These are phyloP conservation scores for carrot (Daucus carota) DNA, from an alignment of 129 eudicot genomes.

Conservation along the genomic window DH1_v3.0 NC_030385.2:7190501-7191000, in stretches of 20 bases:
- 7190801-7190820: constrained; percentile 99
- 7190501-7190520: constrained; percentile 99
- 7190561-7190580: constrained; percentile 94
- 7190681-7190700: constrained; percentile 73
- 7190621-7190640: constrained; percentile 99
- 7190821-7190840: constrained; percentile 97
- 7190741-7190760: not conserved
- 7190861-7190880: constrained; percentile 99
- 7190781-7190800: constrained; percentile 86
- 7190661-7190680: constrained; percentile 95
- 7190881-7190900: constrained; percentile 89
- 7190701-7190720: not conserved
- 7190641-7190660: constrained; percentile 92
- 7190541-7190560: constrained; percentile 97
- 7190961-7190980: constrained; percentile 85
- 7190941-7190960: constrained; percentile 77
- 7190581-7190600: constrained; percentile 98
- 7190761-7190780: not conserved
- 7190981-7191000: constrained; percentile 91
- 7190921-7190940: constrained; percentile 79
- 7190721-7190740: not conserved
- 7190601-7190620: constrained; percentile 92
- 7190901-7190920: constrained; percentile 92
- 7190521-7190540: constrained; percentile 99
- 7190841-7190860: constrained; percentile 87